Evolutionary conservation across 345 rosid genomes (phyloP).

Genomic region (Arabidopsis arenosa): DNA sequence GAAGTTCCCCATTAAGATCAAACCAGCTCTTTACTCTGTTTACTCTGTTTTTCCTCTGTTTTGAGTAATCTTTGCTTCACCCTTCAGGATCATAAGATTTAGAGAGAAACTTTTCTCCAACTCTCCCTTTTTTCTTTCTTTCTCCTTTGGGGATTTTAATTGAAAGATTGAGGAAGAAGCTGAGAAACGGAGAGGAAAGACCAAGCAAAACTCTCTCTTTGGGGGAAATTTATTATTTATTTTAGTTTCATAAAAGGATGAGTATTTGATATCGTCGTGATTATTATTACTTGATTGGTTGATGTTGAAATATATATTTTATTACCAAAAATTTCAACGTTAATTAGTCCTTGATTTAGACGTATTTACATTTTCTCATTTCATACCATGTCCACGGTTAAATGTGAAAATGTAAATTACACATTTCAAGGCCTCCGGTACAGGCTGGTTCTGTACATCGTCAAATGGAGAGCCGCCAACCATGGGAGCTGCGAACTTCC

Average conservation of each 20-base stretch:
- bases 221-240: neutral
- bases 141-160: neutral
- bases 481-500: too few relatives aligned
- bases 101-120: neutral
- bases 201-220: conserved; percentile 22
- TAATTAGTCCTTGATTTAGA: conserved; percentile 1
- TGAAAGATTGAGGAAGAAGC: conserved; percentile 34
- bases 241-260: neutral
- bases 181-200: conserved; percentile 40
- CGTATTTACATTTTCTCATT: conserved; percentile 9
- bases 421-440: neutral
- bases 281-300: conserved; percentile 22
- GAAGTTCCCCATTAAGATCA: conserved; percentile 39
- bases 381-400: neutral
- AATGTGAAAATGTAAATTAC: neutral
- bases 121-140: neutral
- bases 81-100: conserved; percentile 14
- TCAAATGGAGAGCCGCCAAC: too few relatives aligned
- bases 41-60: conserved; percentile 14
- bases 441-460: too few relatives aligned
- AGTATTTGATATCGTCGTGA: conserved; percentile 31
- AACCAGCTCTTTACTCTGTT: conserved; percentile 22
- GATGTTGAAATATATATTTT: neutral
- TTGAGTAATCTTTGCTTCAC: neutral
- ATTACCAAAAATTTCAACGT: conserved; percentile 5